A percentile compares a stretch with the other conserved stretches of the same genome.
These are phyloP conservation scores for Ceratocystiopsis sp. DNA, from an alignment of 2,329 filamentous ascomycete species.

Conservation along the genomic window DNA sequence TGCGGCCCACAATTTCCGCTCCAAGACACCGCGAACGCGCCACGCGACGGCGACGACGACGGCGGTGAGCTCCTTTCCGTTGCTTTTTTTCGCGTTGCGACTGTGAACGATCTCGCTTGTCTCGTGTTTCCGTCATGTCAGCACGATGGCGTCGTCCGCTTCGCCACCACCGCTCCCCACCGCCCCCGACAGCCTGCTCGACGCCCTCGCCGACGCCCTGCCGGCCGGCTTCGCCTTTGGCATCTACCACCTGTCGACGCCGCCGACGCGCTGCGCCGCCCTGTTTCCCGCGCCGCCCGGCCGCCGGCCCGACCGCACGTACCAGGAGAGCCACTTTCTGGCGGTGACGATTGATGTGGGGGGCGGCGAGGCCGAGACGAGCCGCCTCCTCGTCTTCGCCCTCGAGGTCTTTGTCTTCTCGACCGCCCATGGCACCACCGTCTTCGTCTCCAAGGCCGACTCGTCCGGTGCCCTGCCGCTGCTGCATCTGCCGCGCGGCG, in stretches of 20 bases:
- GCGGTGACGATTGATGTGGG: conserved; percentile 29
- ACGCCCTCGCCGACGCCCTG: conserved; percentile 30
- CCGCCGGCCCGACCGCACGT: conserved; percentile 57
- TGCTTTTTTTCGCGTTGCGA: too few species aligned
- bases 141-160: neutral
- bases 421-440: conserved; percentile 61
- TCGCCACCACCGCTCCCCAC: neutral
- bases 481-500: conserved; percentile 43
- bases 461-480: conserved; percentile 75
- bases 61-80: too few species aligned
- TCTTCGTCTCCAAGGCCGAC: conserved; percentile 95
- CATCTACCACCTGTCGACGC: conserved; percentile 76
- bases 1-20: too few species aligned
- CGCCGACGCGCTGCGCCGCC: conserved; percentile 54
- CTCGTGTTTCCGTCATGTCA: neutral
- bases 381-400: conserved; percentile 55
- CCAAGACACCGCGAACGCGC: too few species aligned
- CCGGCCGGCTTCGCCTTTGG: conserved; percentile 42
- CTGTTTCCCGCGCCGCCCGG: conserved; percentile 67
- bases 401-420: conserved; percentile 81
- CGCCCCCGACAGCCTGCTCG: conserved; percentile 14
- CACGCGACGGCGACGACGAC: too few species aligned
- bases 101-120: neutral
- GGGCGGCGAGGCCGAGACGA: conserved; percentile 7
- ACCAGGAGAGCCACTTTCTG: conserved; percentile 68